phyloP scores from a whole-genome alignment of 108 stramenopile genomes.

The Nitzschia sp. region DNA sequence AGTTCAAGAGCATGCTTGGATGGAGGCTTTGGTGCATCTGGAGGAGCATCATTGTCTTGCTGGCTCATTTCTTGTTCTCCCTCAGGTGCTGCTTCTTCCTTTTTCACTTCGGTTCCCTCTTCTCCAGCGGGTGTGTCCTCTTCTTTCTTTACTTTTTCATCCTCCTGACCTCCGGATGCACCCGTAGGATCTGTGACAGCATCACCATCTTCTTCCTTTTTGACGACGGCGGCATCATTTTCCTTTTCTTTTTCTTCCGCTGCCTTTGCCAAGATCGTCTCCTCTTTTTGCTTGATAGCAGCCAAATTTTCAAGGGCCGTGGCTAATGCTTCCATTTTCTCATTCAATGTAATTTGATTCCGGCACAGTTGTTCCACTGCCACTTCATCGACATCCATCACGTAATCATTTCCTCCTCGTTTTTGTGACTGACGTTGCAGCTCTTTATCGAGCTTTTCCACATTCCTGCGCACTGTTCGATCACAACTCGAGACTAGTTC shows the following conservation, averaged over 20 bases:
- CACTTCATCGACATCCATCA: constrained; percentile 46
- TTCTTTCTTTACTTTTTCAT: background rate
- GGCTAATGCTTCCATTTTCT: constrained; percentile 41
- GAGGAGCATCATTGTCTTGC: constrained; percentile 15
- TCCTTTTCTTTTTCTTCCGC: constrained; percentile 23
- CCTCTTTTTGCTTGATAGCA: constrained; percentile 42
- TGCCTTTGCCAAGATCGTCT: constrained; percentile 9
- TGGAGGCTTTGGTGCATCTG: background rate
- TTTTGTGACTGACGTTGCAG: constrained; percentile 53
- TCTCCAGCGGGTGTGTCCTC: background rate
- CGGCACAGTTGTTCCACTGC: constrained; percentile 65
- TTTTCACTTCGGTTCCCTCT: background rate
- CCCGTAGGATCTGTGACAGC: no score
- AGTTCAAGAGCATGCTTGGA: constrained; percentile 29
- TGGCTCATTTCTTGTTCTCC: constrained; percentile 22
- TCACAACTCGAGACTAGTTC: constrained; percentile 81
- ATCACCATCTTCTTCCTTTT: constrained; percentile 5
- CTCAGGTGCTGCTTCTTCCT: background rate
- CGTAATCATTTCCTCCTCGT: constrained; percentile 55
- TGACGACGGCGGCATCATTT: background rate
- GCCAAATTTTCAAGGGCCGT: constrained; percentile 18
- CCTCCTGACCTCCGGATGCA: no score
- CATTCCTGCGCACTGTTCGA: constrained; percentile 71
- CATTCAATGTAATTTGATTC: constrained; percentile 53
- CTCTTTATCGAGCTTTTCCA: constrained; percentile 80